Conservation (phyloP, 129 eudicot species). For the Escallonia herrerae region DNA sequence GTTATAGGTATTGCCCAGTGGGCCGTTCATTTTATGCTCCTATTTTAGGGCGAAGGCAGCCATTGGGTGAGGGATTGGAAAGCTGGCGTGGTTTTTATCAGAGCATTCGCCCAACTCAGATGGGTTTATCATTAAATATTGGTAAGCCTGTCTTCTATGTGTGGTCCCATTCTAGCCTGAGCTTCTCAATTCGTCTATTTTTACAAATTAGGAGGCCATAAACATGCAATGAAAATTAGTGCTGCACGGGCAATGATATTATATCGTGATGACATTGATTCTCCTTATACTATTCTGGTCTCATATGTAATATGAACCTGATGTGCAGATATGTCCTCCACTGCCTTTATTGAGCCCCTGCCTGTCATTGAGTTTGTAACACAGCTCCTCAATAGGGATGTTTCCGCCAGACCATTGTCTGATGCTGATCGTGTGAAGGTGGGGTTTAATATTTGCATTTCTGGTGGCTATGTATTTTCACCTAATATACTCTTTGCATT, state of each 20-base stretch:
- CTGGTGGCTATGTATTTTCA: background rate
- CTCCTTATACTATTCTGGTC: background rate
- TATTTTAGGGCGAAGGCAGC: constrained; percentile 65
- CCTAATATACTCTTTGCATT: background rate
- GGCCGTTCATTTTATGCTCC: constrained; percentile 89
- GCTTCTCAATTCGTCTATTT: too few species aligned
- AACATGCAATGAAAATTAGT: too few species aligned
- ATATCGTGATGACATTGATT: too few species aligned
- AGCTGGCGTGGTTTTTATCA: constrained; percentile 98
- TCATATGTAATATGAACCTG: background rate
- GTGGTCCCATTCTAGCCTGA: background rate
- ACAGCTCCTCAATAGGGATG: constrained; percentile 74
- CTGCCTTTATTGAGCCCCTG: constrained; percentile 93
- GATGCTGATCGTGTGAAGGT: constrained; percentile 98
- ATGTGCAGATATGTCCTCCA: constrained; percentile 94
- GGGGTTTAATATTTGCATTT: background rate
- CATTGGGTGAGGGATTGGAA: constrained; percentile 88
- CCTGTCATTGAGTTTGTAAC: constrained; percentile 83
- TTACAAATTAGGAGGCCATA: too few species aligned
- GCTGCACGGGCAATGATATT: too few species aligned
- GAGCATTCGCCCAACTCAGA: constrained; percentile 92
- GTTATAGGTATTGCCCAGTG: constrained; percentile 63
- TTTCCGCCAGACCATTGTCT: constrained; percentile 69
- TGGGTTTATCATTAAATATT: constrained; percentile 87
- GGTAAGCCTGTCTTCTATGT: constrained; percentile 23